Base-by-base conservation (phyloP, 805 yeast species). In the Jamesozyma spencerorum region DNA sequence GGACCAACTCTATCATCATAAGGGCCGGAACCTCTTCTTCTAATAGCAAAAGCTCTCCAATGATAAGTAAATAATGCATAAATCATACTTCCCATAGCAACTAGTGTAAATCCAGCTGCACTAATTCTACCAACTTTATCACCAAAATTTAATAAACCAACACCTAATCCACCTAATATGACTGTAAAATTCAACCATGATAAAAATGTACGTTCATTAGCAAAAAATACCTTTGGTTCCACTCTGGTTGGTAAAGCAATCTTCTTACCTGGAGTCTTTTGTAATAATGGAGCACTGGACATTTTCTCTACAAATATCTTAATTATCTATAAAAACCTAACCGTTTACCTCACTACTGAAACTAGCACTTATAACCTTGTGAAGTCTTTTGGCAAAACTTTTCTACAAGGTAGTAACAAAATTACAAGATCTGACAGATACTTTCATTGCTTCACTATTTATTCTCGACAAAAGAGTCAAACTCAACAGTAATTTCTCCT, bases 181-280 rank as follows among this genome's bases (percentile, higher is more conserved):
- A 94, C 97, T n/a, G 99, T 92, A 72, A 92, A 92, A 65, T 94
- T 94, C 56, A 92, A 75, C 99, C 99, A 92, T 38, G 97, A 90
- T 45, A 92, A 73, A 60, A 92, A 92, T 1, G 99, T 94, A 71
- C 99, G 85, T 68, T 92, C 99, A 61, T 92, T 92, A 59, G 98
- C 98, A 58, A 92, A 92, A 69, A 94, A 92, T 19, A 92, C 98
- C 66, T 92, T 92, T 50, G 99, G 98, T 67, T 92, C 99, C 18
- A 92, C 97, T 48, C 99, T 76, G 14, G 97, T 94, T 37, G 99
- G 99, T 41, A 92, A 73, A 3, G 98, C 97, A 50, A 92, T 92
- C 69, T 97, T 81, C 66, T 92, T 92, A 45, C 84, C 81, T 36
- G 85, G 84, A 11, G 81, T 72, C 36, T 81, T 72, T 58, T 84